These are phyloP conservation scores for Lachancea meyersii DNA, from an alignment of 805 yeast species.

Conservation along the genomic window DNA sequence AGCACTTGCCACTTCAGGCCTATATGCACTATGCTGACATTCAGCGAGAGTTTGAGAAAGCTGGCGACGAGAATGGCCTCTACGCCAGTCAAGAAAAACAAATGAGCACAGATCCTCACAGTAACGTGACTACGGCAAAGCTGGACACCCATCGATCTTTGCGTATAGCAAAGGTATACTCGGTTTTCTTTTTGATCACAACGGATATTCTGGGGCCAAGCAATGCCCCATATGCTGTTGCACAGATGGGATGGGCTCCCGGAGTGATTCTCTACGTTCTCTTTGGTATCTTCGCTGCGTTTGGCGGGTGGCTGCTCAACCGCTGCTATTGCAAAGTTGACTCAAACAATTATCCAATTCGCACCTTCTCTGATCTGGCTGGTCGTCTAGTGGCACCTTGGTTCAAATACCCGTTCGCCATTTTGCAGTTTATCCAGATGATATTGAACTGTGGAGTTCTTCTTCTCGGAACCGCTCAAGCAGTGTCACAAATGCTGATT, in stretches of 20 bases:
- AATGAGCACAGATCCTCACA: constrained; percentile 12
- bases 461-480: constrained; percentile 38
- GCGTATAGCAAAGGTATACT: constrained; percentile 16
- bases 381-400: constrained; percentile 32
- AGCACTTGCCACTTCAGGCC: constrained; percentile 12
- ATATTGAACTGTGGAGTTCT: constrained; percentile 40
- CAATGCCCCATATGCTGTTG: constrained; percentile 41
- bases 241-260: constrained; percentile 41
- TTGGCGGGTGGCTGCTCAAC: constrained; percentile 39
- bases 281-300: constrained; percentile 39
- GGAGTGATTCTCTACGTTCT: constrained; percentile 38
- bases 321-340: constrained; percentile 34
- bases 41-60: constrained; percentile 13
- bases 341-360: constrained; percentile 39
- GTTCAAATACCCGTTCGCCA: constrained; percentile 16
- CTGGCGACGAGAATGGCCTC: constrained; percentile 11
- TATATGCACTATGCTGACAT: constrained; percentile 12
- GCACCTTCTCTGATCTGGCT: constrained; percentile 39
- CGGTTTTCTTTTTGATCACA: constrained; percentile 43
- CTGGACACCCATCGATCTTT: constrained; percentile 13
- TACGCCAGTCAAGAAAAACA: constrained; percentile 13
- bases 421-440: constrained; percentile 39
- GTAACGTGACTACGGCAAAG: constrained; percentile 11
- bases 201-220: constrained; percentile 45
- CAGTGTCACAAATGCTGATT: constrained; percentile 36